phyloP scores from a whole-genome alignment of 2,329 filamentous ascomycete species.

The Pseudocercospora cruenta region DNA sequence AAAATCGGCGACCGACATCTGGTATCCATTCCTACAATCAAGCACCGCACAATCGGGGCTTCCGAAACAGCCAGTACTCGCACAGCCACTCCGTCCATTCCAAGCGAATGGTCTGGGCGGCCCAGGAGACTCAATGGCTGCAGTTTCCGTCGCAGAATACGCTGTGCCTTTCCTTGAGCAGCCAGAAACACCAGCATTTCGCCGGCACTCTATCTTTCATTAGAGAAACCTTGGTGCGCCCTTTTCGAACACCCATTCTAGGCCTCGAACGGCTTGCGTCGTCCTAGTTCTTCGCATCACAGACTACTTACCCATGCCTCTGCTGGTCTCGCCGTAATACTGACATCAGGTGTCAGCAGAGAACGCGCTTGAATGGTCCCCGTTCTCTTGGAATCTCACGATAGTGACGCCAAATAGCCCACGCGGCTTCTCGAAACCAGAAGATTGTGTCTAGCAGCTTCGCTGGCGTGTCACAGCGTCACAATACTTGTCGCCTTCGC shows the following conservation, averaged over 20 bases:
- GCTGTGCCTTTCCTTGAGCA: too few relatives aligned
- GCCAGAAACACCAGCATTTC: too few relatives aligned
- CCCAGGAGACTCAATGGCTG: not conserved
- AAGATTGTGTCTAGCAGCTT: not conserved
- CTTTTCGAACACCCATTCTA: not conserved
- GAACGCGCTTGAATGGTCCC: not conserved
- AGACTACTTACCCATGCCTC: not conserved
- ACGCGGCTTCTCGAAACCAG: conserved; percentile 7
- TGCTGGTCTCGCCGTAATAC: not conserved
- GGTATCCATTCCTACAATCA: not conserved
- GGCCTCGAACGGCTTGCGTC: not conserved
- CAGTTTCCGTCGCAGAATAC: not conserved
- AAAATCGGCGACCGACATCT: not conserved
- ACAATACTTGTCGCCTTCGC: not conserved
- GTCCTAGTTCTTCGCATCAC: not conserved
- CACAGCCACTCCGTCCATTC: not conserved
- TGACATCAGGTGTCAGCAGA: not conserved
- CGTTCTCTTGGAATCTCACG: not conserved
- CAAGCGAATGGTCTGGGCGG: not conserved
- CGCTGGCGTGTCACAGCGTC: not conserved
- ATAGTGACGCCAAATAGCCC: not conserved
- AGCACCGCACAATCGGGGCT: not conserved
- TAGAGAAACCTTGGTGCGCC: not conserved
- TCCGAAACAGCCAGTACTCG: not conserved
- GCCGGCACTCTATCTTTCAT: not conserved